A percentile compares a stretch with the other conserved stretches of the same genome.
phyloP scores from a whole-genome alignment of 2,329 filamentous ascomycete genomes.

The Coniochaeta sp. region DNA sequence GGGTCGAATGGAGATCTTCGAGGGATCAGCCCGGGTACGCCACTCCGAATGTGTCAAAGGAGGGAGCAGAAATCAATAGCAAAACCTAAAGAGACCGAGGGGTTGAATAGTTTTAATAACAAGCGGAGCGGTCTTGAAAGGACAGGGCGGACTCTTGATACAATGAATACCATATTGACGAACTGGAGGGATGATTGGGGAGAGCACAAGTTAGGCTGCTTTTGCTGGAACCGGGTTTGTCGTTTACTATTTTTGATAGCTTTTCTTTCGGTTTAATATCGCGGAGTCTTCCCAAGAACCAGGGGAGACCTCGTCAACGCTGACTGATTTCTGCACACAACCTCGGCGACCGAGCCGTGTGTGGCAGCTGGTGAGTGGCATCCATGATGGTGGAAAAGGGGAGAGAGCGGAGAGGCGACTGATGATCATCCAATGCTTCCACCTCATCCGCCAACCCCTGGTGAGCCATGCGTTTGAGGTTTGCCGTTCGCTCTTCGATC shows the following conservation, averaged over 20 bases:
- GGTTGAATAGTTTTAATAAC: not conserved
- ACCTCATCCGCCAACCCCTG: not conserved
- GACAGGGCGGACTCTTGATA: too few species aligned
- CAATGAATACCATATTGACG: not conserved
- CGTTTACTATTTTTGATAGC: not conserved
- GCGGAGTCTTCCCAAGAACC: not conserved
- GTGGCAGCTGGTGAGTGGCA: not conserved
- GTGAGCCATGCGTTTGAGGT: not conserved
- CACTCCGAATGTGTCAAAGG: not conserved
- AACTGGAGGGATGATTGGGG: not conserved
- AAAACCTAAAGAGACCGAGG: not conserved
- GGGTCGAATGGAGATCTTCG: constrained; percentile 1
- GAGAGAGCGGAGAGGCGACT: not conserved
- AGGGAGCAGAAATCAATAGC: not conserved
- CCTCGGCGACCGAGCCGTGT: not conserved
- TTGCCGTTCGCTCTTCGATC: not conserved
- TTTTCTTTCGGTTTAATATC: not conserved
- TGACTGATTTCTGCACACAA: not conserved
- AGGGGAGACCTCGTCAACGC: not conserved
- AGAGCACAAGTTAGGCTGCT: not conserved
- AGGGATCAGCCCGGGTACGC: not conserved
- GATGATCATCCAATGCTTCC: not conserved
- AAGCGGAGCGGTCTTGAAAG: too few species aligned
- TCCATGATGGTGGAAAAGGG: not conserved
- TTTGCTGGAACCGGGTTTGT: not conserved